Conservation (phyloP, 2,329 filamentous ascomycete genomes). For the Orbilia javanica region DNA sequence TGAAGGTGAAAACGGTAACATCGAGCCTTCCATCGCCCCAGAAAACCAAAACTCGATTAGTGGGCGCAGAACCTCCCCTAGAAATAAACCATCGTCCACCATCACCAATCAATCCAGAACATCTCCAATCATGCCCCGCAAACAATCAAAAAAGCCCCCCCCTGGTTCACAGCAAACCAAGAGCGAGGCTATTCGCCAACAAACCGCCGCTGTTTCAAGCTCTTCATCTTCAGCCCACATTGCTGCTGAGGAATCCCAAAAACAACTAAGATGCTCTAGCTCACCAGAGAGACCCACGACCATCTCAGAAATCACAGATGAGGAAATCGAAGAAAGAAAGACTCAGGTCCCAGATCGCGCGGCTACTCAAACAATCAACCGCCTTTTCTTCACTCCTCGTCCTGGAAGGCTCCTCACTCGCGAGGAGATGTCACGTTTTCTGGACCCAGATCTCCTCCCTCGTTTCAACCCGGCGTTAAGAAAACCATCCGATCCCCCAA, state of each 20-base stretch:
- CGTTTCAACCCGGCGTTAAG: slow-evolving; percentile 51
- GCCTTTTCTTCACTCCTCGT: slow-evolving; percentile 33
- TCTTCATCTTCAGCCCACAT: not conserved
- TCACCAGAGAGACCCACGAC: slow-evolving; percentile 6
- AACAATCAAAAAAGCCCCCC: not conserved
- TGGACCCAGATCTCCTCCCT: slow-evolving; percentile 34
- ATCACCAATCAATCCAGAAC: not conserved
- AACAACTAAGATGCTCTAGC: not conserved
- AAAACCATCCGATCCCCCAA: not conserved
- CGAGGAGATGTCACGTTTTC: slow-evolving; percentile 51
- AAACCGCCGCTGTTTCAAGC: not conserved
- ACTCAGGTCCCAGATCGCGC: slow-evolving; percentile 4
- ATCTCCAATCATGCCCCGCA: not conserved
- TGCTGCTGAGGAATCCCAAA: not conserved
- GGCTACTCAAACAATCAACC: not conserved
- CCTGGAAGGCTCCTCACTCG: slow-evolving; percentile 26
- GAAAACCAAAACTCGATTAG: not conserved
- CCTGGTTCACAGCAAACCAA: not conserved
- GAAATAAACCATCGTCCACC: not conserved
- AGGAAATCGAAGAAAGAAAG: slow-evolving; percentile 1
- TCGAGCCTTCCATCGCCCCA: not conserved
- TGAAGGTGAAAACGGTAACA: not conserved
- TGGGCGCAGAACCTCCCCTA: not conserved
- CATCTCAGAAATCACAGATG: not conserved
- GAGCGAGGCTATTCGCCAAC: not conserved